Evolutionary conservation across 176 grass and related monocot genomes (phyloP).

Genomic region (Phoenix roebelenii): DNA sequence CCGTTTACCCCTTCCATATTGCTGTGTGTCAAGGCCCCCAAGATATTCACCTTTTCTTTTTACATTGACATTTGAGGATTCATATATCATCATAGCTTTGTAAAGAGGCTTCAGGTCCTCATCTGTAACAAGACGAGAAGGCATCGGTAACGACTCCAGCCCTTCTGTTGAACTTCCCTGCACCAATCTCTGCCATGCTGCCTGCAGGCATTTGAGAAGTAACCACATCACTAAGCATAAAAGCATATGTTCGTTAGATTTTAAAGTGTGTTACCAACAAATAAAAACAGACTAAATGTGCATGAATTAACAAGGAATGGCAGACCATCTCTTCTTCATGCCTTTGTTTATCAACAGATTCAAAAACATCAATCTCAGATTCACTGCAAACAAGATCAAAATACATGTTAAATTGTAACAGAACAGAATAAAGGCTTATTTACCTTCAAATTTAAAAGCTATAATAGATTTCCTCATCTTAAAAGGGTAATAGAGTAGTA

Average conservation of each 20-base stretch:
- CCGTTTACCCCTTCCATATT: slow-evolving; percentile 97
- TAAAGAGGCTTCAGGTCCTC: slow-evolving; percentile 70
- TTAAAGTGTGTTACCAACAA: background rate
- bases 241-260: too few species aligned
- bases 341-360: slow-evolving; percentile 91
- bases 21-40: slow-evolving; percentile 71
- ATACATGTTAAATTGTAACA: background rate
- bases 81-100: slow-evolving; percentile 78
- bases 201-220: slow-evolving; percentile 35
- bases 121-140: slow-evolving; percentile 89
- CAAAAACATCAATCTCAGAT: slow-evolving; percentile 94
- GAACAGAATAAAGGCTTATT: too few species aligned
- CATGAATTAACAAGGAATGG: background rate
- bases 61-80: slow-evolving; percentile 53
- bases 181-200: slow-evolving; percentile 55
- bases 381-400: slow-evolving; percentile 41
- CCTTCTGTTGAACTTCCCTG: slow-evolving; percentile 51
- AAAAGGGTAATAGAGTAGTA: too few species aligned
- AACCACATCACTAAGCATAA: too few species aligned
- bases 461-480: too few species aligned
- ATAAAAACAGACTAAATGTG: background rate
- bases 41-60: slow-evolving; percentile 58
- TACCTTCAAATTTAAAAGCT: too few species aligned
- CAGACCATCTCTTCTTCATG: slow-evolving; percentile 71
- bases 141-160: slow-evolving; percentile 33